These are phyloP conservation scores for Chiua virens DNA, from an alignment of 768 basidiomycete species.

Conservation along the genomic window DNA sequence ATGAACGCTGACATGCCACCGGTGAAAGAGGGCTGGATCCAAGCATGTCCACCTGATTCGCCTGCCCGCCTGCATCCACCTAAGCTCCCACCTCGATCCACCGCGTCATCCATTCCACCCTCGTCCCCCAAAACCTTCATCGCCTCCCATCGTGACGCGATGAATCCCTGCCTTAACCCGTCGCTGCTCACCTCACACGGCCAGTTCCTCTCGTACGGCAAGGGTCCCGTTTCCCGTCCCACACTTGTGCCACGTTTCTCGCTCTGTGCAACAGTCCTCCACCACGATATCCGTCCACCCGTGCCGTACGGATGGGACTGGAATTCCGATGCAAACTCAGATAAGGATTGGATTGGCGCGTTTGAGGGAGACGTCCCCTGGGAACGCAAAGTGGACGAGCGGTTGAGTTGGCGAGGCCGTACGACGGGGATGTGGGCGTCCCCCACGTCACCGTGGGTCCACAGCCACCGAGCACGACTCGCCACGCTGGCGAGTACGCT, in stretches of 20 bases:
- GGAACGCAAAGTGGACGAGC: constrained; percentile 60
- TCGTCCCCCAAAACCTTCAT: constrained; percentile 31
- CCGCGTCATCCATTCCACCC: not conserved
- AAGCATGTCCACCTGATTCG: constrained; percentile 21
- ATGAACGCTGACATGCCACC: constrained; percentile 34
- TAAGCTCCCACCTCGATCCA: not conserved
- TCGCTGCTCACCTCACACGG: constrained; percentile 43
- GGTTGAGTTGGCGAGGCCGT: constrained; percentile 52
- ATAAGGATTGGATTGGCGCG: constrained; percentile 22
- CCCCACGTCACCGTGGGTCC: too few relatives aligned
- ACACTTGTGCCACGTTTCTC: too few relatives aligned
- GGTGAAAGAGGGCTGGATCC: constrained; percentile 24
- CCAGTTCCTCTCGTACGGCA: constrained; percentile 48
- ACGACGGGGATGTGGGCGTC: too few relatives aligned
- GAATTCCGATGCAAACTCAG: constrained; percentile 26
- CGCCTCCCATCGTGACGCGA: constrained; percentile 10
- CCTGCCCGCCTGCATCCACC: constrained; percentile 32
- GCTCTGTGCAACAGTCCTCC: too few relatives aligned
- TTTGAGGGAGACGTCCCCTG: constrained; percentile 56
- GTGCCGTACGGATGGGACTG: constrained; percentile 47
- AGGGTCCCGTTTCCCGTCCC: constrained; percentile 43
- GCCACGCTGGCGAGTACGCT: constrained; percentile 31
- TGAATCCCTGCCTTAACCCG: constrained; percentile 41
- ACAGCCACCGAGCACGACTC: too few relatives aligned
- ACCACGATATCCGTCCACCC: too few relatives aligned